Evolutionary conservation across 2,329 filamentous ascomycete species (phyloP), one percentile per base, ranked within the genome.

Genomic region (Sporothrix luriei): DNA sequence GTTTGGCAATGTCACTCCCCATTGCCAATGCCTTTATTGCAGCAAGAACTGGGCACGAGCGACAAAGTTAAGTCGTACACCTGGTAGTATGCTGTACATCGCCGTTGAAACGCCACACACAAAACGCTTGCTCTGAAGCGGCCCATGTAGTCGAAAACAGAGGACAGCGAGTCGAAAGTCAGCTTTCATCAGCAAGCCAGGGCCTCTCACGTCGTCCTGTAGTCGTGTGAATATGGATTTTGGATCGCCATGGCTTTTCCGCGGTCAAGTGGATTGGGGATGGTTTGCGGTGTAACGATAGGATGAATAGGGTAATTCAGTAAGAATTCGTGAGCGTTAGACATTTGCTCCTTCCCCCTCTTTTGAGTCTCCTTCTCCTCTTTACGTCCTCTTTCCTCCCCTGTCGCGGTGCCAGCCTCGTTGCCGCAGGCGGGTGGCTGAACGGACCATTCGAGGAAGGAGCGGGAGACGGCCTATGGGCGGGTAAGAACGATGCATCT

Each of bases 371-470:
- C 54, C 26, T 21, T 59, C 55, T 40, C 19, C 14, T 38, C 29
- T 21, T 59, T 38, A 19, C 26, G 14, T 43, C 40, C 11, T n/a
- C 29, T 19, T 21, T 19, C 57, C 57, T 62, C 57, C 26, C 46
- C 46, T 64, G 38, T 19, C 24, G 14, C 24, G 14, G 16, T 48
- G 48, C 19, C 19, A 49, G 19, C 33, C 19, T 61, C 62, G 24
- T 16, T 68, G 52, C 24, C 66, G 40, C 59, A 68, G 59, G 66
- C 52, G 66, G 66, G 66, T 52, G 43, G 24, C 38, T 43, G 51
- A 13, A 68, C 29, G 66, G 33, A 55, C 24, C 26, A 24, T 65
- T 65, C 5, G 61, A 13, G 26, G 61, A 43, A 65, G 43, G 61
- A 65, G 43, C 43, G 46, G 61, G 24, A 64, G 24, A 46, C 40